Evolutionary conservation across 2,329 filamentous ascomycete genomes (phyloP).

Genomic region (Neonectria coccinea): DNA sequence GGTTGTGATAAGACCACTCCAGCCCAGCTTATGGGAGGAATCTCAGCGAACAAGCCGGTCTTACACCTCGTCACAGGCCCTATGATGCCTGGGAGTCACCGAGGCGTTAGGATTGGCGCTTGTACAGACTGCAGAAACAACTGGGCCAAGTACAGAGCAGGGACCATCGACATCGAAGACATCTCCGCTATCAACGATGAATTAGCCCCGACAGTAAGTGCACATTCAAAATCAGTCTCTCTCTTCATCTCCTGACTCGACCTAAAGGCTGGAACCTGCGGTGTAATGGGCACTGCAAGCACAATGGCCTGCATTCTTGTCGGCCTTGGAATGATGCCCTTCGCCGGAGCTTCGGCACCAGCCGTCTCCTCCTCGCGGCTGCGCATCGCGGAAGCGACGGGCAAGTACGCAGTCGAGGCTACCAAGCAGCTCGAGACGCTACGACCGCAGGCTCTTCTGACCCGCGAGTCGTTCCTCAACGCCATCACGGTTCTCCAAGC

Average conservation of each 20-base stretch:
- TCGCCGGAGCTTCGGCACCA: constrained; percentile 81
- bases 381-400: constrained; percentile 81
- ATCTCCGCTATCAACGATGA: constrained; percentile 78
- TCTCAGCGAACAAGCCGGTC: constrained; percentile 79
- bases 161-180: constrained; percentile 76
- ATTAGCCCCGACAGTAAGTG: constrained; percentile 73
- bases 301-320: constrained; percentile 90
- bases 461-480: constrained; percentile 83
- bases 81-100: constrained; percentile 79
- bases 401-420: constrained; percentile 73
- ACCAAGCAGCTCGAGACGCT: constrained; percentile 76
- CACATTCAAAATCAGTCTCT: no score
- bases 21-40: constrained; percentile 80
- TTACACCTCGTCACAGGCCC: constrained; percentile 77
- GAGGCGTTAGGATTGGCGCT: constrained; percentile 73
- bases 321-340: constrained; percentile 83
- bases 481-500: constrained; percentile 89
- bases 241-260: neutral
- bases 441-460: constrained; percentile 76
- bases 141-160: constrained; percentile 76
- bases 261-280: constrained; percentile 77
- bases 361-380: constrained; percentile 83
- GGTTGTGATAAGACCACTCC: constrained; percentile 82
- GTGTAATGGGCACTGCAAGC: constrained; percentile 92
- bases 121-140: constrained; percentile 82